These are phyloP conservation scores for Kodamaea kaohsiungensis DNA, from an alignment of 805 yeast species.

Conservation along the genomic window DNA sequence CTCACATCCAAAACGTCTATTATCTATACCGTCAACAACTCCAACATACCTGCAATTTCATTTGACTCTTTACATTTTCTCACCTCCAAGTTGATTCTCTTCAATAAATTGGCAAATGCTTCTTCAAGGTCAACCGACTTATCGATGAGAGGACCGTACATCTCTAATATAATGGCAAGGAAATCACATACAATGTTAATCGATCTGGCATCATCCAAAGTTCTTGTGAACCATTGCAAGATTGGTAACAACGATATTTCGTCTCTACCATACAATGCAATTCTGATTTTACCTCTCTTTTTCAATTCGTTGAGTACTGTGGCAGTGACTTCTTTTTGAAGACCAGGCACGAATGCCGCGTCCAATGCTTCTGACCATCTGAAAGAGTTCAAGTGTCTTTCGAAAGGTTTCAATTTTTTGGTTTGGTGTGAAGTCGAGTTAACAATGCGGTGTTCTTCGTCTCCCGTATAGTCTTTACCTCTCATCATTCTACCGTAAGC, in stretches of 20 bases:
- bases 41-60: conserved; percentile 91
- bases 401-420: conserved; percentile 78
- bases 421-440: conserved; percentile 53
- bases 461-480: conserved; percentile 90
- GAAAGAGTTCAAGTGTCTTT: conserved; percentile 80
- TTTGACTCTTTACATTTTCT: conserved; percentile 83
- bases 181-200: conserved; percentile 65
- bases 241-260: conserved; percentile 85
- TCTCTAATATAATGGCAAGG: conserved; percentile 64
- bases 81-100: conserved; percentile 67
- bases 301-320: conserved; percentile 86
- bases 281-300: conserved; percentile 83
- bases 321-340: conserved; percentile 75
- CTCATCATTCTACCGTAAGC: conserved; percentile 81
- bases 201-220: conserved; percentile 78
- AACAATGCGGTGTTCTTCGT: conserved; percentile 73
- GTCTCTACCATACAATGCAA: conserved; percentile 80
- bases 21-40: conserved; percentile 59
- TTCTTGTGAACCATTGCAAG: conserved; percentile 76
- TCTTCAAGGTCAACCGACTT: conserved; percentile 78
- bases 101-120: conserved; percentile 58
- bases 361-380: conserved; percentile 93
- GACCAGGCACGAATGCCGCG: conserved; percentile 76
- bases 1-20: not conserved
- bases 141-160: conserved; percentile 75